Evolutionary conservation across 2,329 filamentous ascomycete species (phyloP), one percentile per base, ranked within the genome.

Genomic region (Penicillium sp.): DNA sequence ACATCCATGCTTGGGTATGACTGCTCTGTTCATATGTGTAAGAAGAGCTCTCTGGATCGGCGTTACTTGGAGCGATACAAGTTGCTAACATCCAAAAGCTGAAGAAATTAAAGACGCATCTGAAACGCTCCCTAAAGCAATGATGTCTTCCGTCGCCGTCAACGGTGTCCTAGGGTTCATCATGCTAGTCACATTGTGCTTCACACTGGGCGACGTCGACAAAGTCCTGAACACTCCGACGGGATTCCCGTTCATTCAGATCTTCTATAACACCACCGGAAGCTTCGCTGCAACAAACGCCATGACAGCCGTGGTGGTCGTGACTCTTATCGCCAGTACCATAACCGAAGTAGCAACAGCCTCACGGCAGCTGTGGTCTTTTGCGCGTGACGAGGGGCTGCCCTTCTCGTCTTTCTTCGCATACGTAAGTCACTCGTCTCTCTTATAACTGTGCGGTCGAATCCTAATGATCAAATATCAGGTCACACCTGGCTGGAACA

Each of bases 231-330:
- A 64, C 0, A 74, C 72, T 0, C 69, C 71, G 0, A 79, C 78
- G 0, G 74, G 74, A 1, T 80, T 79, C 40, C 80, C 82, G 0
- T 82, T 82, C 54, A 82, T 85, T 58, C 72, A 81, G 41, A 74
- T 83, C 18, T 82, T 82, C 50, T 72, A 72, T 53, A 73, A 80
- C 30, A 75, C 75, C 1, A 77, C 78, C 2, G 65, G 72, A 1
- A 77, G 74, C 14, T 63, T 72, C 2, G 73, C 71, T 1, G 79
- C 75, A 0, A 74, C 78, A 0, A 74, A 75, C 1, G 72, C 75
- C 16, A 79, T 81, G 74, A 70, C 73, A 0, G 63, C 71, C 4
- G 71, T 82, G 14, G 64, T 81, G 3, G 70, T 80, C 3, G 62
- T 80, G 14, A 74, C 78, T 27, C 65, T 75, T 4, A 72, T 74